Base-by-base conservation (phyloP, 148 eudicot species). In the Fagopyrum homotropicum region DNA sequence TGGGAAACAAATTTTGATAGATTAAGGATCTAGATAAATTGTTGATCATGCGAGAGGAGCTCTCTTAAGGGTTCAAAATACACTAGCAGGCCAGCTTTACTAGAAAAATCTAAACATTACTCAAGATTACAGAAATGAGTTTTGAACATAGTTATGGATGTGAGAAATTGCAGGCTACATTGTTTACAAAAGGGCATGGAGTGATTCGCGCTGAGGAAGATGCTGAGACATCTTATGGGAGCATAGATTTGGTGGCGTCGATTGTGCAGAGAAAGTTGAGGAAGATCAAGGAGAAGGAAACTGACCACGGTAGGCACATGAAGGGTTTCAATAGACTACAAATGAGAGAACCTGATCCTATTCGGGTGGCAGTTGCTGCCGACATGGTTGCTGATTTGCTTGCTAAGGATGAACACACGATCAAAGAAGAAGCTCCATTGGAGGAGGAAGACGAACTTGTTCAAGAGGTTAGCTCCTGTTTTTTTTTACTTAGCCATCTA, bases 201-300 rank as follows among this genome's bases (percentile, higher is more conserved):
- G 95, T 93, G n/a, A 72, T 93, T 80, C 86, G 98, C 40, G 98
- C 95, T 4, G 98, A 93, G 78, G 98, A 87, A 84, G 91, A 86
- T 79, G 88, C 91, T 0, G 98, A 89, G 69, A 80, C 85, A 4
- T 77, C 90, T 26, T 88, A 88, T 50, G 91, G 82, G 26, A 88
- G 95, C 75, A 94, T 91, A 77, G 98, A 94, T 80, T 60, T 90
- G 88, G 98, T 88, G 9, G 85, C 98, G 26, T 84, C 97, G 3
- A 81, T 91, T 59, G 79, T 94, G 64, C 91, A 90, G 43, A 87
- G 97, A 79, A 93, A 93, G 70, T 79, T 93, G 79, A 84, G 97
- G 83, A 93, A 91, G 85, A 89, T 91, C 71, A 93, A 93, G 85
- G 98, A 93, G 81, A 93, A 93, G 80, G 98, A 86, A 45, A 74